These are phyloP conservation scores for Pelagophyceae sp. DNA, from an alignment of 352 stramenopile genomes.

Conservation along the genomic window DNA sequence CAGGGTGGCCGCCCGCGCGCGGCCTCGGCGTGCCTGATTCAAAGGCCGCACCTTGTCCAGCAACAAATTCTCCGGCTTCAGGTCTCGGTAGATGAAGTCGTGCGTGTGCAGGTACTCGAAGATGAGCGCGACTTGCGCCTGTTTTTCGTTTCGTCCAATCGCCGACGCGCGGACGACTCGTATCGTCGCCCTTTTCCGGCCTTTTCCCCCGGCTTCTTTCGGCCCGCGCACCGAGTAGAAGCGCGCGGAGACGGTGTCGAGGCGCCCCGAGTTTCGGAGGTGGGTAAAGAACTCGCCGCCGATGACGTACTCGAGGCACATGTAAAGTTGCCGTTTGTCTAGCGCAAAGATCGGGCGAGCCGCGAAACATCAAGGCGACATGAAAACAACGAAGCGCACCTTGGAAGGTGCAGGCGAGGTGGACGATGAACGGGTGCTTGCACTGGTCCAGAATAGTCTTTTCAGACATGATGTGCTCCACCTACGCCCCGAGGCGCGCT, in stretches of 20 bases:
- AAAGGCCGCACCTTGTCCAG: conserved; percentile 56
- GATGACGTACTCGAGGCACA: conserved; percentile 93
- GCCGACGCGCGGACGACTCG: no score
- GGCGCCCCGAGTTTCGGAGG: conserved; percentile 78
- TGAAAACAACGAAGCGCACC: conserved; percentile 14
- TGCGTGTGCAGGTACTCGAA: conserved; percentile 92
- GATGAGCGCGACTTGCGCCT: conserved; percentile 80
- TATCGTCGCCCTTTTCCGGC: no score
- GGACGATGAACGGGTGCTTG: conserved; percentile 92
- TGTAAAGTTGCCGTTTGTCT: conserved; percentile 87
- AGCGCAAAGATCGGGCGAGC: background rate
- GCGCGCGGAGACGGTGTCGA: conserved; percentile 72
- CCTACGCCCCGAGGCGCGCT: no score
- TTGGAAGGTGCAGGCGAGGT: conserved; percentile 83
- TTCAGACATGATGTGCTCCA: conserved; percentile 92
- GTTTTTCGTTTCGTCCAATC: no score
- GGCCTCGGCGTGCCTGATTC: no score
- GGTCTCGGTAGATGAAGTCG: conserved; percentile 88
- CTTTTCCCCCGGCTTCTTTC: no score
- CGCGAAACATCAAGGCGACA: background rate
- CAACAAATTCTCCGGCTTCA: conserved; percentile 83
- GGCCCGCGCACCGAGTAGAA: conserved; percentile 33
- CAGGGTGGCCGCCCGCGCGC: no score
- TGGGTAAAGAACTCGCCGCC: conserved; percentile 95
- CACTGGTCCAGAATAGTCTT: conserved; percentile 78